Evolutionary conservation across 1,139 yeast species (phyloP), one percentile per base, ranked within the genome.

Genomic region (Neolecta irregularis): DNA sequence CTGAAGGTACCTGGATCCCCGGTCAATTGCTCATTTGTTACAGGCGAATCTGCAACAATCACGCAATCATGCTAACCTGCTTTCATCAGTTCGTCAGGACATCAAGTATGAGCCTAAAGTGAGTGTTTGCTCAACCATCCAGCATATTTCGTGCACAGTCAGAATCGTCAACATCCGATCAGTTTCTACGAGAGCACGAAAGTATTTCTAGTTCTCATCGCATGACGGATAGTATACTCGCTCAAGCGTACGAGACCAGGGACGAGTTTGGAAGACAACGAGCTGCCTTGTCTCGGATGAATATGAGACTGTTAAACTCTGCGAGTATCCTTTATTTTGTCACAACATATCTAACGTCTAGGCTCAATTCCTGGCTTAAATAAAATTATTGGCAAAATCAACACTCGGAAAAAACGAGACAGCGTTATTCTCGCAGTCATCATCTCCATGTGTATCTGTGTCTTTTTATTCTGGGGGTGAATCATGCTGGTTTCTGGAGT

Each of bases 221-320:
- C 32, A 62, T 83, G 43, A 80, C 93, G 5, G 95, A 88, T 51
- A 60, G 78, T 34, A 61, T 88, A 39, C 63, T 88, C 26, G 69
- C 71, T n/a, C 91, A 78, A 52, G 98, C 95, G 1, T 76, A 72
- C 56, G 78, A 76, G 46, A 83, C 98, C 0, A 63, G 96, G 43
- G 95, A 88, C 44, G 92, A 79, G 50, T 67, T 88, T 38, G 48
- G 67, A 37, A 64, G 74, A 35, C 98, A 88, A 57, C 64, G 92
- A 39, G 67, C 66, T 30, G 56, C 68, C 9, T 60, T 88, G 36
- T 62, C 65, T 35, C 69, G 63, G 44, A 78, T 92, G 9, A 81
- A 75, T 44, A 64, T 69, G 43, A 64, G 71, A 41, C 61, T 85
- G 43, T 61, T 72, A 43, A 67, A 67, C 30, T 64, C 78, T 1